Evolutionary conservation across 176 grass and related monocot genomes (phyloP), one percentile per base, ranked within the genome.

Genomic region (Elaeis guineensis): DNA sequence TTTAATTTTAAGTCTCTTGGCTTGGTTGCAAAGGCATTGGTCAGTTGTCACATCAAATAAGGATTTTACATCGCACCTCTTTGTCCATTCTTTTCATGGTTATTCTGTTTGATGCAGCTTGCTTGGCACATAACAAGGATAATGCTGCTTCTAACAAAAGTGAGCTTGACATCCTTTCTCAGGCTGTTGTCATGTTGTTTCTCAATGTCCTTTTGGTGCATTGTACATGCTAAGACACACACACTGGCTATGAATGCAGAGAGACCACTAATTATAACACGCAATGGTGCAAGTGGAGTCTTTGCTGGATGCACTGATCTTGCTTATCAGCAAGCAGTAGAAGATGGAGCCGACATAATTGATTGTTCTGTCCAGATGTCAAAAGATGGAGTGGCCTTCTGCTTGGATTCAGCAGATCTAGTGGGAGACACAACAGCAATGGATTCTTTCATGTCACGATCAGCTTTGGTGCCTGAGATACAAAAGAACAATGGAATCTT

Each of bases 301-400:
- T 90, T 70, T 56, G 7, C 82, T 14, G 82, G 87, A 54, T 64
- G 78, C 82, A 82, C 82, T 0, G 82, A 90, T 67, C 75, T 90
- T n/a, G 75, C 87, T 8, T 90, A 90, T 67, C 55, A 74, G 59
- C 44, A 86, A 69, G 82, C 87, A 0, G 70, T 85, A 58, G 75
- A 82, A 82, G 82, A 85, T 12, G 82, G 75, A 0, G 79, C 82
- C 1, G 87, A 90, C 67, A 60, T 90, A 49, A 73, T 90, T 7
- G 93, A 98, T 24, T 98, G 93, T 62, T 53, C 81, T 0, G 81
- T 98, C 57, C 93, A 70, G 78, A 91, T 98, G 84, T 83, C 93
- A 6, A 89, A 89, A 54, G 93, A 98, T 48, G 84, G 79, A 4
- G 64, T 76, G 17, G 52, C 82, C 58, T 98, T 98, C 77, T 98